Evolutionary conservation across 306 rosid genomes (phyloP), one percentile per base, ranked within the genome.

Genomic region (Echinosophora koreensis): DNA sequence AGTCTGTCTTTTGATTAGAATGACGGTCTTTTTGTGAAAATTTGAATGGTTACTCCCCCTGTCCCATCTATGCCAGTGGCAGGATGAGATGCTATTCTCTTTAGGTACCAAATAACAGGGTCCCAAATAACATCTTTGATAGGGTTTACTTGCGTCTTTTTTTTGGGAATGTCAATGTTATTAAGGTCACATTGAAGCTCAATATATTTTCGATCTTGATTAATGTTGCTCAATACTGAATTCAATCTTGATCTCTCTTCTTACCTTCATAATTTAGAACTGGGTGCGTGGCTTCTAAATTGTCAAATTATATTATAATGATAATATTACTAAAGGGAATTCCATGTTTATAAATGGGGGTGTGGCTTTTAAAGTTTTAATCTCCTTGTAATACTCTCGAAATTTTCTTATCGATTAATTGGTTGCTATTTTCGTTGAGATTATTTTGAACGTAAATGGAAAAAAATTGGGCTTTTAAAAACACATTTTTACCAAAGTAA

Each of bases 61-160:
- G 59, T 38, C 35, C 69, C 77, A 71, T 77, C 75, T 60, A 4
- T 67, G 57, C 6, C 46, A n/a, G 58, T 49, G 72, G 85, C 81
- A 67, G 71, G 80, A 65, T 79, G 83, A 69, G 77, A 73, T 78
- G 62, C 67, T 75, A 68, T 47, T 71, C 85, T 78, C 73, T 70
- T 73, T 73, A 35, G 82, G 74, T 67, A 78, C 80, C 86, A 79
- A 87, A 87, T 84, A 77, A 84, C 86, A 65, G 41, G 82, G 72
- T 68, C 74, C 81, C 87, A 80, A 87, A 87, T 85, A 77, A 84
- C 85, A 60, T 67, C 32, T 78, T 61, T 59, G 69, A 64, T 84
- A 75, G 78, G 73, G 73, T 78, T 69, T 67, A 82, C 60, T 60
- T 47, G 2, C 41, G 39, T 67, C 76, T 67, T 47, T 62, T 74